Evolutionary conservation across 148 eudicot species (phyloP).

Genomic region (Agrostemma githago): DNA sequence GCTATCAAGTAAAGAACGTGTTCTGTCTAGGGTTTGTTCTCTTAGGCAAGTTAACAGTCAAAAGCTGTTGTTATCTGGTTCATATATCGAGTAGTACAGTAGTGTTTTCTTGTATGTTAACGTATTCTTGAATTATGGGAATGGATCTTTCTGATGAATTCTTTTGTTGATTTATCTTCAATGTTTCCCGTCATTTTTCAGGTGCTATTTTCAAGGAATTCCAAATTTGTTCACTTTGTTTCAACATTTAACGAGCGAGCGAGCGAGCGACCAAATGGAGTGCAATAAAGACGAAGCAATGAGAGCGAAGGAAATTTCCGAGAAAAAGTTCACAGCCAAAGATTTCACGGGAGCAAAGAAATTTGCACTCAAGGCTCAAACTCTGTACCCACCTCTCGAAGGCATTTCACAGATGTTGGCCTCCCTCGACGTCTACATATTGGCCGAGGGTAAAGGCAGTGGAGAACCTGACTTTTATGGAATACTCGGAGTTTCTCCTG

Average conservation of each 20-base stretch:
- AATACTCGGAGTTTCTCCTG: slow-evolving; percentile 50
- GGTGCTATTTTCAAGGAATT: slow-evolving; percentile 8
- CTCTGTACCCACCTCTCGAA: slow-evolving; percentile 31
- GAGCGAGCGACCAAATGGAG: slow-evolving; percentile 26
- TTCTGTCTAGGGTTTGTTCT: too few species aligned
- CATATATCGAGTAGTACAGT: not conserved
- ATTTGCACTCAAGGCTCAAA: slow-evolving; percentile 38
- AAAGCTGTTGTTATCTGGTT: not conserved
- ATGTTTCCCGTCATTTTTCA: not conserved
- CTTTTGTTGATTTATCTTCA: too few species aligned
- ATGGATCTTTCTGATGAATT: too few species aligned
- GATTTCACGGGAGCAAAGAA: slow-evolving; percentile 32
- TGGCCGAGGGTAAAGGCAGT: slow-evolving; percentile 19
- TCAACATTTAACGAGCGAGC: slow-evolving; percentile 3
- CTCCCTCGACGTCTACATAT: slow-evolving; percentile 27
- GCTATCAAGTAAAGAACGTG: not conserved
- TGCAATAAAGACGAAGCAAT: slow-evolving; percentile 44
- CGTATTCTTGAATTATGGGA: not conserved
- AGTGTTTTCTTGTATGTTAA: not conserved
- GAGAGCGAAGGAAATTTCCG: slow-evolving; percentile 37
- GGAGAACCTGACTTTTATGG: slow-evolving; percentile 65
- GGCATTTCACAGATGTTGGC: slow-evolving; percentile 32
- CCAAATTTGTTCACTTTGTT: not conserved
- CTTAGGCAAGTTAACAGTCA: not conserved
- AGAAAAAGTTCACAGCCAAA: slow-evolving; percentile 27